Base-by-base conservation (phyloP, 2,329 filamentous ascomycete genomes). In the Dryadomyces sulphureus region DNA sequence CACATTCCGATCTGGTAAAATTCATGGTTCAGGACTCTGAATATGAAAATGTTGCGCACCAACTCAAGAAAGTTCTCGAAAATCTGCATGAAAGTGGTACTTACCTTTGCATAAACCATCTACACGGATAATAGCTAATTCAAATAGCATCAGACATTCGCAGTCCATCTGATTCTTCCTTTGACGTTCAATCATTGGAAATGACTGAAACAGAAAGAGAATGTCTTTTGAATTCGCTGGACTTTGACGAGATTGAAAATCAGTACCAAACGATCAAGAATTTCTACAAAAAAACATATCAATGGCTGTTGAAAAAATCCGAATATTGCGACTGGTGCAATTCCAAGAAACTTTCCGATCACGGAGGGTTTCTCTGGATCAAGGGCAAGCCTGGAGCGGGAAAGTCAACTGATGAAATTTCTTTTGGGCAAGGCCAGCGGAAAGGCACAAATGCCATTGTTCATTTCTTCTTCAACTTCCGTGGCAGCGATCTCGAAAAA, bases 381-480 rank as follows among this genome's bases (percentile, higher is more conserved):
- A 65, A 62, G 43, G 65, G 65, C 1, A 64, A 66, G 14, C 62
- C 65, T 11, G 64, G 62, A 11, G 55, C 58, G 1, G 65, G 65
- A 3, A 68, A 68, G 48, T 67, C 64, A 11, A 69, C 63, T 70
- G 24, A 67, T 68, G 61, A 68, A 65, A 42, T 62, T 60, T 27
- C 49, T 52, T 20, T 54, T 56, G 7, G 47, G 48, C 19, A 43
- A 53, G 1, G 32, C 47, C 9, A 54, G 54, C 38, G 16, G 35
- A 12, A 24, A 46, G 38, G 27, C 16, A 45, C 52, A 7, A 45
- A n/a, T n/a, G n/a, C n/a, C n/a, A n/a, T 54, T 6, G 49, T 59
- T 6, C 57, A 55, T 0, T 73, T 70, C 53, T 73, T 71, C 58
- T 73, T 73, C 59, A 66, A 70, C 45, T 67, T 67, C 0, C 55